Evolutionary conservation across 495 filamentous ascomycete species (phyloP).

Genomic region (Penicillium macrosclerotiorum): DNA sequence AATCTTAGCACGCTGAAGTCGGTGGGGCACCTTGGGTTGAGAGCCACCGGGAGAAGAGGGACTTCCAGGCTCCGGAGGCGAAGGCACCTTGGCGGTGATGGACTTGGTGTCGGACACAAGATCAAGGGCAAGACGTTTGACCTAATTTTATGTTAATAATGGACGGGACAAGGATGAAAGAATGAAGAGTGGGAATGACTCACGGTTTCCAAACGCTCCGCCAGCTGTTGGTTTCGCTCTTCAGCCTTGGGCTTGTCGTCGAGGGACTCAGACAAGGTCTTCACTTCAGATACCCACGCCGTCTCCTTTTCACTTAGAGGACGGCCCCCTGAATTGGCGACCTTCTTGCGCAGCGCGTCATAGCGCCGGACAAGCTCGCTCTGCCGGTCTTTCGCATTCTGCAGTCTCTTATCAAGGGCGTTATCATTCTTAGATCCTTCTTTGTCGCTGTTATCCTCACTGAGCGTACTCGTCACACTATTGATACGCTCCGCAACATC

Average conservation of each 20-base stretch:
- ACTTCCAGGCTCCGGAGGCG: conserved; percentile 27
- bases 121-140: conserved; percentile 47
- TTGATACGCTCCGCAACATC: conserved; percentile 67
- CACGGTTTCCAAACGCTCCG: conserved; percentile 40
- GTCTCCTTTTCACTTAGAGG: conserved; percentile 73
- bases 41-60: conserved; percentile 27
- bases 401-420: conserved; percentile 58
- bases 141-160: conserved; percentile 30
- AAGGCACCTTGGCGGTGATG: conserved; percentile 28
- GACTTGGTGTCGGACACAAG: conserved; percentile 50
- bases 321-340: conserved; percentile 54
- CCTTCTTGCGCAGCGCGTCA: conserved; percentile 61
- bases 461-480: conserved; percentile 60
- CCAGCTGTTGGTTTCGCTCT: conserved; percentile 28
- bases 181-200: conserved; percentile 17
- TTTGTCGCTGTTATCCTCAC: conserved; percentile 42
- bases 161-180: background rate
- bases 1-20: conserved; percentile 65
- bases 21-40: conserved; percentile 58
- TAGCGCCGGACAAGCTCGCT: conserved; percentile 58
- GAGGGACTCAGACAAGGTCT: conserved; percentile 42
- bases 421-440: conserved; percentile 46
- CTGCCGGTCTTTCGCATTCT: conserved; percentile 57
- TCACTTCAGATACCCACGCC: conserved; percentile 65
- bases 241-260: conserved; percentile 19